These are phyloP conservation scores for Sideroxylon spinosum DNA, from an alignment of 179 eudicot species.

Conservation along the genomic window DNA sequence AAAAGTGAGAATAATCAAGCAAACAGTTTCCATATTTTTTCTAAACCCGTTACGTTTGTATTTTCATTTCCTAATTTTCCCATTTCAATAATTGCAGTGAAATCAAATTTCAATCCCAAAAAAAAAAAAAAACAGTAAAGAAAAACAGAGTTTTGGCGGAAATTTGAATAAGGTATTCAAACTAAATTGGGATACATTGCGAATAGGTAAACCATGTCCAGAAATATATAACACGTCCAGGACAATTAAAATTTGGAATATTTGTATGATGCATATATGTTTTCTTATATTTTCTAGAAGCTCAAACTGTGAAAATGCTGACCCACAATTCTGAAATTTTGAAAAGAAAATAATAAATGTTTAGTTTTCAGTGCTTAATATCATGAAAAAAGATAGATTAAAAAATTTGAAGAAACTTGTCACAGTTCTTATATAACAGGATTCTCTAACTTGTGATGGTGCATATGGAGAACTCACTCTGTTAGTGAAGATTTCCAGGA, in stretches of 20 bases:
- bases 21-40: not conserved
- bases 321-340: no score
- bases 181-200: not conserved
- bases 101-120: not conserved
- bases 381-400: not conserved
- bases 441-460: not conserved
- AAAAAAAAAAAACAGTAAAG: no score
- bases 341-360: not conserved
- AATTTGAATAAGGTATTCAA: not conserved
- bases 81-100: not conserved
- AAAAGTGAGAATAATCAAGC: slow-evolving; percentile 14
- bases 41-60: not conserved
- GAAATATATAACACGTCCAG: not conserved
- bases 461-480: slow-evolving; percentile 1
- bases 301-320: not conserved
- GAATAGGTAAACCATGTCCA: not conserved
- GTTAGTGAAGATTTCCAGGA: not conserved
- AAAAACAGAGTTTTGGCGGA: not conserved
- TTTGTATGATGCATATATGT: not conserved
- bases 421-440: not conserved
- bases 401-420: not conserved
- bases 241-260: not conserved
- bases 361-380: not conserved
- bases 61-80: not conserved
- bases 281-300: not conserved